Conservation (phyloP, 148 eudicot species). For the Vaccinium macrocarpon region DNA sequence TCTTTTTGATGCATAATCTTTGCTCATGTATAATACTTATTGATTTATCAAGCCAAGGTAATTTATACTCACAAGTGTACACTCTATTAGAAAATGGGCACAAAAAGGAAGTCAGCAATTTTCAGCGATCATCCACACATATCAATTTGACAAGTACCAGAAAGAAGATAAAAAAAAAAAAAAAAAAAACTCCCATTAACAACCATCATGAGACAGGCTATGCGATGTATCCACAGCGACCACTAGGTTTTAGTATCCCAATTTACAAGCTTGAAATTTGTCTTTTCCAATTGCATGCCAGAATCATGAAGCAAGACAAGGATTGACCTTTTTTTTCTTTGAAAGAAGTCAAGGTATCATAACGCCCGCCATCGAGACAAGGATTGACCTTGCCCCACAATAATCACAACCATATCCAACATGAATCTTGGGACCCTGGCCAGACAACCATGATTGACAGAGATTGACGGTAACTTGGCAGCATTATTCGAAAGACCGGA, state of each 20-base stretch:
- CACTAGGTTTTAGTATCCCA: not conserved
- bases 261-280: not conserved
- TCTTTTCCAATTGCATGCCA: not conserved
- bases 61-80: not conserved
- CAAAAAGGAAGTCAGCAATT: not conserved
- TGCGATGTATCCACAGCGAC: not conserved
- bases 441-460: constrained; percentile 33
- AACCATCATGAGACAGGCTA: no score
- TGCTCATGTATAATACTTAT: not conserved
- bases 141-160: not conserved
- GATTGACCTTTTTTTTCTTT: constrained; percentile 17
- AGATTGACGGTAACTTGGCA: constrained; percentile 1
- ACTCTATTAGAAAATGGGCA: not conserved
- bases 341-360: no score
- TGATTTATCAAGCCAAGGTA: not conserved
- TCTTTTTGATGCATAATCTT: not conserved
- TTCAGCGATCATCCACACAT: not conserved
- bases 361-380: no score
- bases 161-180: no score
- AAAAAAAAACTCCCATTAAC: not conserved
- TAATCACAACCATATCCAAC: constrained; percentile 57
- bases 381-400: constrained; percentile 53
- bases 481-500: constrained; percentile 17
- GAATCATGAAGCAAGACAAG: not conserved
- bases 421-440: constrained; percentile 40